Conservation (phyloP, 495 filamentous ascomycete species). For the Bryoglossum gracile region DNA sequence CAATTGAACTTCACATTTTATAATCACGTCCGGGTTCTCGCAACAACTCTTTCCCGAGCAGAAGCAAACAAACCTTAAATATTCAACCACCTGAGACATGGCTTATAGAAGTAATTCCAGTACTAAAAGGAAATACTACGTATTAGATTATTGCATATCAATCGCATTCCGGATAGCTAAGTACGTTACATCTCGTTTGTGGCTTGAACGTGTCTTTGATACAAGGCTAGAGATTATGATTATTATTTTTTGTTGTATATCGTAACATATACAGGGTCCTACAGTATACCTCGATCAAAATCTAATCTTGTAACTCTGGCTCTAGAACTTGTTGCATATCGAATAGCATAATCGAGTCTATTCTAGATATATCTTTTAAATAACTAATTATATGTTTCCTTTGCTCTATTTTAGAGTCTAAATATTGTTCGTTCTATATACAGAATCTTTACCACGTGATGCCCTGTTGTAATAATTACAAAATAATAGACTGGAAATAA, state of each 20-base stretch:
- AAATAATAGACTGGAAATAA: not conserved
- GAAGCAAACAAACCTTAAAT: not conserved
- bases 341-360: conserved; percentile 1
- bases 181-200: conserved; percentile 1
- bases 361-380: conserved; percentile 6
- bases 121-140: not conserved
- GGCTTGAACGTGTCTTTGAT: conserved; percentile 8
- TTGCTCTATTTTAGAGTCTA: conserved; percentile 3
- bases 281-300: not conserved
- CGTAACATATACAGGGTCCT: conserved; percentile 7
- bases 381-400: conserved; percentile 3
- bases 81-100: not conserved
- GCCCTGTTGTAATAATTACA: not conserved
- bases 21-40: not conserved
- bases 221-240: conserved; percentile 5
- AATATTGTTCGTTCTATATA: not conserved
- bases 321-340: conserved; percentile 2
- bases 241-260: conserved; percentile 8
- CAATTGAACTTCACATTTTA: not conserved
- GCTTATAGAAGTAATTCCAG: not conserved
- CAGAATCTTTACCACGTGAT: not conserved
- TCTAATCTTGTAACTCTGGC: conserved; percentile 5
- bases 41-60: not conserved
- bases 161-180: not conserved
- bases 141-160: not conserved